A percentile compares a stretch with the other conserved stretches of the same genome.
Conservation (phyloP, 768 basidiomycete species). For the Lactarius pseudohatsudake region DNA sequence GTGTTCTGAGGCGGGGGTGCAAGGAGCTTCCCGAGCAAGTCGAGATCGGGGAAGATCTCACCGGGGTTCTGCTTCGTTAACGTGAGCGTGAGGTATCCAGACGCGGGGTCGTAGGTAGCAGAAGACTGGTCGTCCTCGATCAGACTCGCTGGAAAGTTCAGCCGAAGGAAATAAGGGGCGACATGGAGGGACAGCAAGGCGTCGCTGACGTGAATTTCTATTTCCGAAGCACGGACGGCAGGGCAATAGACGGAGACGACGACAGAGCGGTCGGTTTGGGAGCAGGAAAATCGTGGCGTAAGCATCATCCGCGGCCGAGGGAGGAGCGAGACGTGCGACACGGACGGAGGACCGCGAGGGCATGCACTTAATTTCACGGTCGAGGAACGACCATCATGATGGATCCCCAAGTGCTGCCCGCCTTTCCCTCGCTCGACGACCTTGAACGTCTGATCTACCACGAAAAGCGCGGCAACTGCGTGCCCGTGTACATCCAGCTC, state of each 20-base stretch:
- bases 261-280: constrained; percentile 57
- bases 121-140: constrained; percentile 69
- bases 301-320: constrained; percentile 62
- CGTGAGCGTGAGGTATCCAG: constrained; percentile 75
- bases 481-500: constrained; percentile 89
- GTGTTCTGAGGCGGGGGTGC: constrained; percentile 54
- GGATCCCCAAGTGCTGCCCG: constrained; percentile 47
- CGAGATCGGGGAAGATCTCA: constrained; percentile 72
- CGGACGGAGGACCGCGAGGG: not conserved
- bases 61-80: constrained; percentile 67
- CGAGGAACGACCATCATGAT: constrained; percentile 12
- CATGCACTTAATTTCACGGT: not conserved
- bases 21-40: constrained; percentile 73
- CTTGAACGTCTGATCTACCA: constrained; percentile 76
- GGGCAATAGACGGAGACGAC: constrained; percentile 66
- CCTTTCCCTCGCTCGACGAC: constrained; percentile 67
- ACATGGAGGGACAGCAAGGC: constrained; percentile 70
- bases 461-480: constrained; percentile 86
- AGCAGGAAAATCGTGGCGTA: constrained; percentile 72
- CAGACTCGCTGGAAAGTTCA: constrained; percentile 67
- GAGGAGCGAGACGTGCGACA: not conserved
- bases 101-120: constrained; percentile 71
- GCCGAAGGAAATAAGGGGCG: constrained; percentile 81
- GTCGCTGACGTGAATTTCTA: constrained; percentile 75
- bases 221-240: constrained; percentile 70